Evolutionary conservation across 345 rosid species (phyloP).

Genomic region (Excoecaria cochinchinensis): DNA sequence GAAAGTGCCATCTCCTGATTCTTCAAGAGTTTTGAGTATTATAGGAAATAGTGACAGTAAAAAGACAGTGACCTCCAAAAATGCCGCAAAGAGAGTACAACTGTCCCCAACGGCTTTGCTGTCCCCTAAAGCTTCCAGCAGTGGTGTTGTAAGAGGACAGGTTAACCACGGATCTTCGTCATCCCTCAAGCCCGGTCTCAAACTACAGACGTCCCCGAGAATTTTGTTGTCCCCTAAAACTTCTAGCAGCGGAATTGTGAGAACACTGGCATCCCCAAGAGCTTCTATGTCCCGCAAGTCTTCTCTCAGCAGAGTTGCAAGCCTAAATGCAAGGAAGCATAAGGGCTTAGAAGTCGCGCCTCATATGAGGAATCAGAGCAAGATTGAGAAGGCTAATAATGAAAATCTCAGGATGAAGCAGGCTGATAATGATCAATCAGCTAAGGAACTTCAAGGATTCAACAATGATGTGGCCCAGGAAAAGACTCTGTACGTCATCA

Average conservation of each 20-base stretch:
- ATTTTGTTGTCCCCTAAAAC: constrained; percentile 19
- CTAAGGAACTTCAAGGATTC: constrained; percentile 16
- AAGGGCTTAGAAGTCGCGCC: constrained; percentile 32
- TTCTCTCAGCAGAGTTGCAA: constrained; percentile 29
- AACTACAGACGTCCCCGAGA: constrained; percentile 15
- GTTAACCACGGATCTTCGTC: constrained; percentile 27
- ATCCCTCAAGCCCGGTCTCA: constrained; percentile 29
- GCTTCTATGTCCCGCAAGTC: constrained; percentile 32
- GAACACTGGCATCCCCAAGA: constrained; percentile 24
- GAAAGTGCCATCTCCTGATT: constrained; percentile 28
- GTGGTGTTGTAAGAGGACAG: constrained; percentile 15
- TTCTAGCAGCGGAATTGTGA: constrained; percentile 1
- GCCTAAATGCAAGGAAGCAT: constrained; percentile 38
- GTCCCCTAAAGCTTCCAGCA: constrained; percentile 13
- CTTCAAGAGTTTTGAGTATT: constrained; percentile 30
- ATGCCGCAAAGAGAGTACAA: constrained; percentile 31
- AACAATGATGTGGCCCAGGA: constrained; percentile 41
- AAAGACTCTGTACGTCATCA: constrained; percentile 64
- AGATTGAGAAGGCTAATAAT: constrained; percentile 2
- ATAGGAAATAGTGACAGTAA: constrained; percentile 30
- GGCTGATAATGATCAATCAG: constrained; percentile 29
- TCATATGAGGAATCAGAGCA: constrained; percentile 32
- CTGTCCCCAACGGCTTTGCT: constrained; percentile 11
- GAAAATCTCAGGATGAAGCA: constrained; percentile 28
- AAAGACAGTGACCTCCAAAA: constrained; percentile 25